Percentiles rank a stretch among this genome's conserved stretches.
Conservation (phyloP, 2,329 filamentous ascomycete species). For the Fusarium coffeatum region DNA sequence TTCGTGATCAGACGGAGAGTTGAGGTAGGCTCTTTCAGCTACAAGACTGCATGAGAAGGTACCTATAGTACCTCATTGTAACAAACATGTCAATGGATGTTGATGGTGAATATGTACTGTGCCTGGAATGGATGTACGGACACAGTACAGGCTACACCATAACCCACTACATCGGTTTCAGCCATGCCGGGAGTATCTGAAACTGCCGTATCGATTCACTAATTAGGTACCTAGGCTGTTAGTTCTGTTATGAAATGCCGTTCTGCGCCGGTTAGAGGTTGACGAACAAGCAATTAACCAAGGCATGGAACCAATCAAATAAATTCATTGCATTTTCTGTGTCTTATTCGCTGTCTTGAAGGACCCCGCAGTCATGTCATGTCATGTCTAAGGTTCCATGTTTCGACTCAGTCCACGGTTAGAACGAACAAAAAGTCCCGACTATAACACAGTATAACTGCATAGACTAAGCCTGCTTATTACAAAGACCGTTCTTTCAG, state of each 20-base stretch:
- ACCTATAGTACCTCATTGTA: not conserved
- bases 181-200: not conserved
- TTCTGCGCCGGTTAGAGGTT: not conserved
- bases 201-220: slow-evolving; percentile 14
- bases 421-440: not conserved
- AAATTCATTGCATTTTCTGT: not conserved
- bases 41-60: not conserved
- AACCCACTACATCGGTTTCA: slow-evolving; percentile 1
- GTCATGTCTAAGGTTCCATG: not conserved
- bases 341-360: slow-evolving; percentile 18
- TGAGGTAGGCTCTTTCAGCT: not conserved
- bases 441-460: not conserved
- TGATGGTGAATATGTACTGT: not conserved
- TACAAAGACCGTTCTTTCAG: not conserved
- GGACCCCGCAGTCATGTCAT: slow-evolving; percentile 33
- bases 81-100: not conserved
- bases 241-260: not conserved
- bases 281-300: not conserved
- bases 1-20: not conserved
- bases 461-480: not conserved
- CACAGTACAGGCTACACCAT: not conserved
- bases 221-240: too few relatives aligned
- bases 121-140: not conserved
- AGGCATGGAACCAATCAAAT: slow-evolving; percentile 9
- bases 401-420: not conserved